Base-by-base conservation (phyloP, 495 filamentous ascomycete species). In the Sphaerosporella brunnea region DNA sequence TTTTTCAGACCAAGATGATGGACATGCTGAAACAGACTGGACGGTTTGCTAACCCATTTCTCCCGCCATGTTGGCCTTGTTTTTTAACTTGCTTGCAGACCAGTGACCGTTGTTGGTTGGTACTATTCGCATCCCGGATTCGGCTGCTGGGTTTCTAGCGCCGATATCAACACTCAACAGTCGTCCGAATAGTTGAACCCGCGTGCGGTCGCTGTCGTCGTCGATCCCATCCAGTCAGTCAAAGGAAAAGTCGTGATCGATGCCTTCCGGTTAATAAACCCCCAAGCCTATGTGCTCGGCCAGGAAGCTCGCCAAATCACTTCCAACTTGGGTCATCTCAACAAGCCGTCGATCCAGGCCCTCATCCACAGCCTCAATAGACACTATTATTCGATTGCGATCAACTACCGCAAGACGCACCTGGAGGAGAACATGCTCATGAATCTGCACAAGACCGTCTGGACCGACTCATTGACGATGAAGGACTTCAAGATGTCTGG, bases 1-100 rank as follows among this genome's bases (percentile, higher is more conserved):
- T 96, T 11, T 97, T 97, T 64, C 90, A 97, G 69, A 92, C 81
- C 53, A 96, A 94, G 70, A 97, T 97, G 90, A 96, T 97, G 92
- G 90, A 97, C 63, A 95, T 96, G 86, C 71, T 97, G 53, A 73
- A 80, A 57, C 90, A 97, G 69, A 97, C 90, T 13, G 90, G 88
- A 65, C 75, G 86, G 86, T 94, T 72, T 51, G 79, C 46, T 30
- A 52, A 59, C 46, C 56, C n/a, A n/a, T n/a, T n/a, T n/a, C n/a
- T n/a, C n/a, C n/a, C n/a, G n/a, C n/a, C n/a, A n/a, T n/a, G n/a
- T n/a, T n/a, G n/a, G n/a, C n/a, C n/a, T n/a, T n/a, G n/a, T n/a
- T n/a, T n/a, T n/a, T n/a, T n/a, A n/a, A n/a, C n/a, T n/a, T n/a
- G n/a, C n/a, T 4, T 44, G 50, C 50, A 94, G 88, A 62, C 87